Conservation (phyloP, 768 basidiomycete genomes). For the Collybia mongolica region DNA sequence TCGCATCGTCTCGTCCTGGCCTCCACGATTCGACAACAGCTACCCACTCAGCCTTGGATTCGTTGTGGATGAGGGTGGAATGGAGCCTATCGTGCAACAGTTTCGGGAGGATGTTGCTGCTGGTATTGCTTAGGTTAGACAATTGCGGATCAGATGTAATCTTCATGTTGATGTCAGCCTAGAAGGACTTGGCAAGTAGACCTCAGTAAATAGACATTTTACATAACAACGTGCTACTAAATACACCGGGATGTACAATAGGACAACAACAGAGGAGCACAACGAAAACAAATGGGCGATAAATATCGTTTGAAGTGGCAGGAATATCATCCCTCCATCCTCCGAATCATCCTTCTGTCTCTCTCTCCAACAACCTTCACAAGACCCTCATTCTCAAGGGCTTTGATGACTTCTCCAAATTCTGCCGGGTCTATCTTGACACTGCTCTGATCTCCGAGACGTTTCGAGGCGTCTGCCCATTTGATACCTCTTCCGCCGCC, state of each 20-base stretch:
- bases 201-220: too few species aligned
- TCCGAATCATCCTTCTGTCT: conserved; percentile 78
- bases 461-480: conserved; percentile 81
- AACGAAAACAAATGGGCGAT: background rate
- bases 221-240: too few species aligned
- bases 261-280: too few species aligned
- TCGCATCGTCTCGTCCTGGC: conserved; percentile 48
- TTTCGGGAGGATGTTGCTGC: conserved; percentile 29
- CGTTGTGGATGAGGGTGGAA: conserved; percentile 42
- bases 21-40: conserved; percentile 41
- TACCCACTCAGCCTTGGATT: conserved; percentile 44
- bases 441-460: conserved; percentile 81
- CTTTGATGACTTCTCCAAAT: conserved; percentile 77
- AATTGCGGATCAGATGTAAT: too few species aligned
- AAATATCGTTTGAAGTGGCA: background rate
- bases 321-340: conserved; percentile 44
- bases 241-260: too few species aligned
- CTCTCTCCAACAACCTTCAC: conserved; percentile 87
- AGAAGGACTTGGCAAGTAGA: too few species aligned
- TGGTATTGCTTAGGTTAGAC: conserved; percentile 6
- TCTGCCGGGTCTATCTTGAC: conserved; percentile 77
- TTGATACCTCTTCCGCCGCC: conserved; percentile 63
- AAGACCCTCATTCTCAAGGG: conserved; percentile 81
- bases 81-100: conserved; percentile 39
- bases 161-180: too few species aligned